Base-by-base conservation (phyloP, 2,329 filamentous ascomycete species). In the Periconia macrospinosa region DNA sequence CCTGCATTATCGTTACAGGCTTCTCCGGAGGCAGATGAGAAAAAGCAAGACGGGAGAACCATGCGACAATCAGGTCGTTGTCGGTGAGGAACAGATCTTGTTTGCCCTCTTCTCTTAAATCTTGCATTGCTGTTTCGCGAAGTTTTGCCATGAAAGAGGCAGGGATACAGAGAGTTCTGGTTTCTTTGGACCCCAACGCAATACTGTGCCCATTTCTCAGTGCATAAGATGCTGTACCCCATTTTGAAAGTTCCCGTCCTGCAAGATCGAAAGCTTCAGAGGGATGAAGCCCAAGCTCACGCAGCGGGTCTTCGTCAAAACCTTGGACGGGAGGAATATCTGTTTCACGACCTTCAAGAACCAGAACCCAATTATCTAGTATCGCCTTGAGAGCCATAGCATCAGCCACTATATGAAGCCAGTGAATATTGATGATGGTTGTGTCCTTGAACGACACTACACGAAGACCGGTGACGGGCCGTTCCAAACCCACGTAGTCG, bases 391-490 rank as follows among this genome's bases (percentile, higher is more conserved):
- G 50, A 10, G 65, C 66, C 40, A 68, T 49, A 1, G 53, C 63
- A 50, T 70, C 66, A 13, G 64, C 49, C 1, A 66, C 50, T 2
- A 56, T 59, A 44, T 70, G 67, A 7, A 57, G 54, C 59, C 59
- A 68, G 30, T 56, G 60, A 1, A 70, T 23, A 1, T 61, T 60
- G 15, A 68, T 51, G 10, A 68, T 40, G 0, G 67, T 68, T 1
- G 60, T 56, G 45, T 70, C 62, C 5, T 53, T 53, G 47, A 68
- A 68, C 8, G 57, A 61, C 9, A 58, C 55, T 27, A 67, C 40
- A 30, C 61, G 58, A 14, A 67, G 42, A 1, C 56, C 57, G 3
- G 68, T 49, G 41, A 59, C 53, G 19, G 65, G 55, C 41, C 55
- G 52, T 37, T 70, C 67, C 3, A 33, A 13, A 19, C n/a, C 20